These are phyloP conservation scores for Tagetes erecta DNA, from an alignment of 129 eudicot genomes.

Conservation along the genomic window DNA sequence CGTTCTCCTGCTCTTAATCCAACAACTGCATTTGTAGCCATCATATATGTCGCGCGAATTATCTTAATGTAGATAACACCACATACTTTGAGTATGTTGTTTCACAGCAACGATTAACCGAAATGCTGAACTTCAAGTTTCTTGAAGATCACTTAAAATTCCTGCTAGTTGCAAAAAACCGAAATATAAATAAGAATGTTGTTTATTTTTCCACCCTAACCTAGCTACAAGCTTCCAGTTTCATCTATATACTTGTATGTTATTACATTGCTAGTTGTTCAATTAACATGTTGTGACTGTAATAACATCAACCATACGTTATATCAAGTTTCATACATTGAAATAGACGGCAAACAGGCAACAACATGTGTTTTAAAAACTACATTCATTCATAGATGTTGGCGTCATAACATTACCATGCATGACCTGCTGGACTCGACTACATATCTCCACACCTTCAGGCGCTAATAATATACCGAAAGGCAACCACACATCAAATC, in stretches of 20 bases:
- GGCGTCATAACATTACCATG: too few relatives aligned
- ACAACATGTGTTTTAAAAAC: too few relatives aligned
- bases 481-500: conserved; percentile 6
- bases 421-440: too few relatives aligned
- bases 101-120: conserved; percentile 27
- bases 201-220: background rate
- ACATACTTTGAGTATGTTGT: conserved; percentile 22
- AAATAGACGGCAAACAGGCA: too few relatives aligned
- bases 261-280: background rate
- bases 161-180: conserved; percentile 26
- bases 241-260: background rate
- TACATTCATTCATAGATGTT: too few relatives aligned
- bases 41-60: conserved; percentile 35
- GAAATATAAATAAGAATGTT: conserved; percentile 9
- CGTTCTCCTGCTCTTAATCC: conserved; percentile 87
- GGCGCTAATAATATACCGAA: conserved; percentile 12
- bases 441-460: background rate
- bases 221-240: background rate
- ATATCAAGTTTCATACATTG: background rate
- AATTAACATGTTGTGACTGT: background rate
- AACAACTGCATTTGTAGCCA: conserved; percentile 87
- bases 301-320: conserved; percentile 1
- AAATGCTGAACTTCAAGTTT: conserved; percentile 21
- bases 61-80: conserved; percentile 33
- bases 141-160: background rate